Evolutionary conservation across 768 basidiomycete genomes (phyloP).

Genomic region (Lactifluus pinguis): DNA sequence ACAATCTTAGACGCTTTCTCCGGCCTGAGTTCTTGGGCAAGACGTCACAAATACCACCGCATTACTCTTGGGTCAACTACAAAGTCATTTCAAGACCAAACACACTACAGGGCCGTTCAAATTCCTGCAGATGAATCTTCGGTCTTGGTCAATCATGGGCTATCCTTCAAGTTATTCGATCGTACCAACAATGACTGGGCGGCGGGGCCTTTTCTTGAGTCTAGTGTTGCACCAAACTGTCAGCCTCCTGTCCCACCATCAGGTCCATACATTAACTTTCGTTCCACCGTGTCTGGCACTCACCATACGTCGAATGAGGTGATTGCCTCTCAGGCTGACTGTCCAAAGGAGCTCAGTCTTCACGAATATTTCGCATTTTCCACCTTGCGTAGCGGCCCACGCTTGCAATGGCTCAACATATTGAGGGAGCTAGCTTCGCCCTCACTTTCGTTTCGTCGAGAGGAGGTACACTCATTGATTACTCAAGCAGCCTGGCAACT

Average conservation of each 20-base stretch:
- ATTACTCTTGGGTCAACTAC: background rate
- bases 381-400: slow-evolving; percentile 35
- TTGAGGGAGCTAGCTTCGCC: background rate
- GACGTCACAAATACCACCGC: background rate
- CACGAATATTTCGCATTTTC: slow-evolving; percentile 41
- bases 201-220: background rate
- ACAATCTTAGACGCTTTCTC: background rate
- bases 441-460: background rate
- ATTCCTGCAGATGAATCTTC: background rate
- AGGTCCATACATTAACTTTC: background rate
- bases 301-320: background rate
- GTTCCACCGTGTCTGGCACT: background rate
- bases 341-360: slow-evolving; percentile 12
- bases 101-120: background rate
- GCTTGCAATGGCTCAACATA: slow-evolving; percentile 41
- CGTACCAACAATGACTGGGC: background rate
- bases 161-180: background rate
- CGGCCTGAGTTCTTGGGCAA: background rate
- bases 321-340: slow-evolving; percentile 20
- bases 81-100: background rate
- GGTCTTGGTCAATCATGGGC: background rate
- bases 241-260: background rate
- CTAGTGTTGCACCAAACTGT: background rate
- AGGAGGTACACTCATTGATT: background rate
- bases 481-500: background rate